Evolutionary conservation across 177 flowering plant genomes (phyloP), one percentile per base, ranked within the genome.

Genomic region (Vitis hybrid): DNA sequence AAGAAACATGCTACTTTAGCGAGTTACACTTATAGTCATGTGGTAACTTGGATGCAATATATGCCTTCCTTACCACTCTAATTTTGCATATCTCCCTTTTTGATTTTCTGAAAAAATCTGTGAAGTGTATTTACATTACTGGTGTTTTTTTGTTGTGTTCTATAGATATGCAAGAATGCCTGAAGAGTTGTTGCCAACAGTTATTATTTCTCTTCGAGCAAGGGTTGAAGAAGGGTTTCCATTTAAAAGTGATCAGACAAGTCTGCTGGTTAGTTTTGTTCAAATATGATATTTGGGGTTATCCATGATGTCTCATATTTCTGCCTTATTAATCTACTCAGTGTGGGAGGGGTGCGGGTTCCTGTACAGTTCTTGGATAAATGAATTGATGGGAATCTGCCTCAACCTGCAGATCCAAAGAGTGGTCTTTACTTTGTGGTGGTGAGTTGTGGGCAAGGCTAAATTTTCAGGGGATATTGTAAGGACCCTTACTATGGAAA

Each of bases 81-180:
- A 8, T 6, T 62, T 71, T 6, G 19, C 67, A 59, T 29, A 39
- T 68, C 58, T 51, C 62, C n/a, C 64, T 18, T 52, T 52, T 62
- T 66, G 21, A 2, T 64, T 39, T 45, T 60, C 45, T 57, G 3
- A 14, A 29, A 49, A 39, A 10, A 39, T 49, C 22, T n/a, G 29
- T 63, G 64, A 29, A 29, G 2, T 31, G 10, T 26, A 26, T 26
- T 26, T 26, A 6, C 11, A n/a, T 22, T 62, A 50, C 59, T 51
- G 21, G 10, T 70, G 22, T 9, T 51, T 18, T 15, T 64, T 33
- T 76, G 48, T n/a, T 45, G 26, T 49, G 22, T 76, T 60, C 33
- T 62, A 59, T 85, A 94, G 97, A 70, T 95, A 93, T 79, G 71
- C 94, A 61, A 82, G 99, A 75, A 90, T 95, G 99, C 94, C 97